Evolutionary conservation across 257 asterid genomes (phyloP).

Genomic region (Prunella vulgaris): DNA sequence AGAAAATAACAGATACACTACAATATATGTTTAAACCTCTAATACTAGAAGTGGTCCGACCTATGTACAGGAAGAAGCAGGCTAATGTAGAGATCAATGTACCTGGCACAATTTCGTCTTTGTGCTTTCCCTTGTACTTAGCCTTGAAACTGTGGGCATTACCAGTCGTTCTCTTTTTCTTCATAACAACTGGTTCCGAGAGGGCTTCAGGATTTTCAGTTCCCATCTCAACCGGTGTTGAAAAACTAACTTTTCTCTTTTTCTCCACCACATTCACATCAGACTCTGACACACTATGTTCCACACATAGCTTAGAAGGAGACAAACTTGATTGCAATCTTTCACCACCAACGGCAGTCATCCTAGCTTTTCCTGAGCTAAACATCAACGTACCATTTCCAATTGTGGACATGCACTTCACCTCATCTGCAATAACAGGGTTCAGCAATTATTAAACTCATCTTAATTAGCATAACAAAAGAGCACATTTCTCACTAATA

Average conservation of each 20-base stretch:
- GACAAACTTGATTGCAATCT: not conserved
- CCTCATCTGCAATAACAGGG: not conserved
- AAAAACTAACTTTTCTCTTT: conserved; percentile 23
- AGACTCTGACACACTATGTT: not conserved
- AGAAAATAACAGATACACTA: not conserved
- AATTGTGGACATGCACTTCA: not conserved
- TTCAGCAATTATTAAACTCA: not conserved
- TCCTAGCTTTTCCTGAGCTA: not conserved
- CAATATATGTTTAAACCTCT: not conserved
- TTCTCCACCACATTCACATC: not conserved
- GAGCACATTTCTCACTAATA: not conserved
- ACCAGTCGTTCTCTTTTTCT: conserved; percentile 40
- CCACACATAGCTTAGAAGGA: not conserved
- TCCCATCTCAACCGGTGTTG: conserved; percentile 27
- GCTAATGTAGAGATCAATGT: not conserved
- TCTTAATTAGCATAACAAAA: not conserved
- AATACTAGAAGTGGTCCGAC: not conserved
- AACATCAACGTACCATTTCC: not conserved
- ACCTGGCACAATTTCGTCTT: conserved; percentile 25
- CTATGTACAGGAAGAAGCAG: not conserved
- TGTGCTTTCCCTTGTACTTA: conserved; percentile 17
- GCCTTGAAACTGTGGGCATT: conserved; percentile 30
- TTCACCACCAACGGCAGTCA: not conserved
- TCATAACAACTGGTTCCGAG: conserved; percentile 25
- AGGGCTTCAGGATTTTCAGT: conserved; percentile 26